phyloP scores from a whole-genome alignment of 2,329 filamentous ascomycete genomes.

The Aspergillus oerlinghausenensis region DNA sequence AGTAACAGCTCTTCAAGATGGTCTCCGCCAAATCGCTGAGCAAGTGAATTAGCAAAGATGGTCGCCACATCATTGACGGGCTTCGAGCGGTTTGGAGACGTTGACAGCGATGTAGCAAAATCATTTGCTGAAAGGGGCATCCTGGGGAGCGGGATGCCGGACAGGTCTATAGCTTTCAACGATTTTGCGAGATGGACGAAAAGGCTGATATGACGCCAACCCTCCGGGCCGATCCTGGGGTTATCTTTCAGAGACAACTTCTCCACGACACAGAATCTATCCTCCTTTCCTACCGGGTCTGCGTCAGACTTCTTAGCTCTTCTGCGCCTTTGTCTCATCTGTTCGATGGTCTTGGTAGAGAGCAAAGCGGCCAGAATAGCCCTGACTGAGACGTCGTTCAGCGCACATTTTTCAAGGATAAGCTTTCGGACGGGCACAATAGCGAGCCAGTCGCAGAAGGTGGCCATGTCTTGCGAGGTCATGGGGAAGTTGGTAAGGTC shows the following conservation, averaged over 20 bases:
- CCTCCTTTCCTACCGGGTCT: slow-evolving; percentile 25
- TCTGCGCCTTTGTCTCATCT: slow-evolving; percentile 48
- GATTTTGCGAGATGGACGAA: slow-evolving; percentile 89
- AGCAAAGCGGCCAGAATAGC: slow-evolving; percentile 82
- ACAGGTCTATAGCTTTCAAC: slow-evolving; percentile 80
- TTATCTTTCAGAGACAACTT: slow-evolving; percentile 88
- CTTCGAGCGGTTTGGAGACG: slow-evolving; percentile 15
- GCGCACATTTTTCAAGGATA: slow-evolving; percentile 77
- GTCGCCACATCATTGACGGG: slow-evolving; percentile 52
- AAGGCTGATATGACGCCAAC: slow-evolving; percentile 85
- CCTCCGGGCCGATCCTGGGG: slow-evolving; percentile 72
- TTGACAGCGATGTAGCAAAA: slow-evolving; percentile 11
- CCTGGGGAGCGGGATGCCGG: slow-evolving; percentile 72
- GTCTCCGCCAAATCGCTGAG: slow-evolving; percentile 69
- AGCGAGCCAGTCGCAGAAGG: slow-evolving; percentile 87
- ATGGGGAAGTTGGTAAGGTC: slow-evolving; percentile 82
- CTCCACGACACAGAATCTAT: slow-evolving; percentile 67
- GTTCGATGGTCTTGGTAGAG: slow-evolving; percentile 66
- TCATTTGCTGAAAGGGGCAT: slow-evolving; percentile 24
- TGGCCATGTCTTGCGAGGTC: slow-evolving; percentile 76
- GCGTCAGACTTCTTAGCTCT: slow-evolving; percentile 35
- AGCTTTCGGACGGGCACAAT: slow-evolving; percentile 87
- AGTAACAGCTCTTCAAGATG: slow-evolving; percentile 78
- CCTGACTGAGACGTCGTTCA: slow-evolving; percentile 81
- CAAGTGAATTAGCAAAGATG: slow-evolving; percentile 70